Evolutionary conservation across 352 stramenopile genomes (phyloP).

Genomic region (Globisporangium irregulare): DNA sequence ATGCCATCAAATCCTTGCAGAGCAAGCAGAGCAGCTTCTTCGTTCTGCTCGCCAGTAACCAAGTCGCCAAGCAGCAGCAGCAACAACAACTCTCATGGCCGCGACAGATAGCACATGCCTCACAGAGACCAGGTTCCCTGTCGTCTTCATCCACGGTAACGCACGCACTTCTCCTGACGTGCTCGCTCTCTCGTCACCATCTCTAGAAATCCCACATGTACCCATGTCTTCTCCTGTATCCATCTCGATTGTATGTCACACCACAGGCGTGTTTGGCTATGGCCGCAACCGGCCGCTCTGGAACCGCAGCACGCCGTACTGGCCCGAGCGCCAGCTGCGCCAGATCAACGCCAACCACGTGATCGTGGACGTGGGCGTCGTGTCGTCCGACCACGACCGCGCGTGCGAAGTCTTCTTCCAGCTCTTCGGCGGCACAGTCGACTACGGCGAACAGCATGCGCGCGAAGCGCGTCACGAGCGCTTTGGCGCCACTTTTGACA

Average conservation of each 20-base stretch:
- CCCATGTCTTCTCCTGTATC: not conserved
- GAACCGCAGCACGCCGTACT: conserved; percentile 47
- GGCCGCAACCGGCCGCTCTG: conserved; percentile 43
- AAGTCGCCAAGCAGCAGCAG: not conserved
- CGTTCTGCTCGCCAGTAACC: not conserved
- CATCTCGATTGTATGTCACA: not conserved
- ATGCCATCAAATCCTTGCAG: no score
- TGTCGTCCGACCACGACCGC: conserved; percentile 70
- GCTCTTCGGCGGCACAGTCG: conserved; percentile 47
- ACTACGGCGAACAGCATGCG: conserved; percentile 58
- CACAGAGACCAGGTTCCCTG: conserved; percentile 40
- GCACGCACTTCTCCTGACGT: no score
- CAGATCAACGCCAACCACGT: conserved; percentile 52
- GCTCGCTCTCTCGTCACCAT: not conserved
- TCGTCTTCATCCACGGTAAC: conserved; percentile 65
- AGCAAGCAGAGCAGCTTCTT: not conserved
- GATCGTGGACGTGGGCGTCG: conserved; percentile 51
- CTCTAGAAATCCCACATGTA: not conserved
- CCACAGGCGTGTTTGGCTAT: conserved; percentile 55
- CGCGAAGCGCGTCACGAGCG: conserved; percentile 32
- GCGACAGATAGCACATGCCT: not conserved
- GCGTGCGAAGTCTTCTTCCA: conserved; percentile 70
- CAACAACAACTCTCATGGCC: not conserved
- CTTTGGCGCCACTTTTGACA: conserved; percentile 39
- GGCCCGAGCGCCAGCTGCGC: conserved; percentile 47